These are phyloP conservation scores for Hypoxylon crocopeplum DNA, from an alignment of 495 filamentous ascomycete genomes.

Conservation along the genomic window DNA sequence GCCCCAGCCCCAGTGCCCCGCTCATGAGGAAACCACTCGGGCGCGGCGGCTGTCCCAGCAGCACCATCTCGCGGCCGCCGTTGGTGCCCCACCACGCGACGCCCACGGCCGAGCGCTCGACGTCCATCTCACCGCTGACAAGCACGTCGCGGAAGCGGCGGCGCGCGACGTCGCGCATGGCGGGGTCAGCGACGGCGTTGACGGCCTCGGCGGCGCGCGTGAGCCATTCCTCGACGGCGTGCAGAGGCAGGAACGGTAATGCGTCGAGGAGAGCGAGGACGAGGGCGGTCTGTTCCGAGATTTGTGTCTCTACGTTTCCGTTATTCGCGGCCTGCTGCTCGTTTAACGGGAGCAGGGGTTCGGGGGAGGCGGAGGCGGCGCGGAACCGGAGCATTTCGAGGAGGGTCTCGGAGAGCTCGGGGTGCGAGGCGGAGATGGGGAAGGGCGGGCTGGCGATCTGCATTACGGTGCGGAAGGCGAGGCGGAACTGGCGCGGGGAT, in stretches of 20 bases:
- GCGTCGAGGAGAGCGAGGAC: slow-evolving; percentile 83
- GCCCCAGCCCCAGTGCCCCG: slow-evolving; percentile 44
- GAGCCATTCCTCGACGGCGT: slow-evolving; percentile 68
- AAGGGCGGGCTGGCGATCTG: slow-evolving; percentile 85
- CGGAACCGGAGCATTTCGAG: slow-evolving; percentile 82
- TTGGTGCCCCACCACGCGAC: slow-evolving; percentile 82
- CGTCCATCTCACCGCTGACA: slow-evolving; percentile 88
- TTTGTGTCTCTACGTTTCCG: slow-evolving; percentile 2
- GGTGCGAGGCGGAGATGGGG: slow-evolving; percentile 71
- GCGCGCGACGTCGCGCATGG: slow-evolving; percentile 69
- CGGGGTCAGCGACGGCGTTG: slow-evolving; percentile 63
- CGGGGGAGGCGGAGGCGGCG: slow-evolving; percentile 59
- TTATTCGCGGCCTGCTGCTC: slow-evolving; percentile 24
- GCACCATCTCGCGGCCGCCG: slow-evolving; percentile 50
- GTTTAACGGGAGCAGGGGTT: slow-evolving; percentile 40
- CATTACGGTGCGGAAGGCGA: slow-evolving; percentile 90
- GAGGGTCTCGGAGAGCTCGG: slow-evolving; percentile 76
- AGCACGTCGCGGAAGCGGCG: slow-evolving; percentile 86
- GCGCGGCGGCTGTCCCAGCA: slow-evolving; percentile 31
- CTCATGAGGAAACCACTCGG: slow-evolving; percentile 49
- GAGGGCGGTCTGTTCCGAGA: slow-evolving; percentile 84
- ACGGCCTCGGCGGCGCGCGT: slow-evolving; percentile 74
- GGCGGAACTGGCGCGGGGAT: slow-evolving; percentile 86
- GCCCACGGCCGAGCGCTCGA: slow-evolving; percentile 79
- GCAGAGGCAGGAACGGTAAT: slow-evolving; percentile 73